Evolutionary conservation across 495 filamentous ascomycete species (phyloP).

Genomic region (Terfezia boudieri): DNA sequence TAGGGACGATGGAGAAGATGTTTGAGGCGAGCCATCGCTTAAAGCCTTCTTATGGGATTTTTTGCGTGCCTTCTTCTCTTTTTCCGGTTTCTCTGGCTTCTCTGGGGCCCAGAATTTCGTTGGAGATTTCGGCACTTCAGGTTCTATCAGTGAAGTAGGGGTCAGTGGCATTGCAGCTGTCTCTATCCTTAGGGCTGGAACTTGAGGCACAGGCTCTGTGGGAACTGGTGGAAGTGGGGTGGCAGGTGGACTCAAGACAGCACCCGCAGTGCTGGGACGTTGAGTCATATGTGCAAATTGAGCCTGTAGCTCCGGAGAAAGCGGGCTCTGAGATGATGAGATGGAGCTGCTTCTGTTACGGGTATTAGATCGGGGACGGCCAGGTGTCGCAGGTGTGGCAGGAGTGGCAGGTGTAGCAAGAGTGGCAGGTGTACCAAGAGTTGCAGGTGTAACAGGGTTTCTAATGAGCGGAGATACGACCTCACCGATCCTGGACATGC

Average conservation of each 20-base stretch:
- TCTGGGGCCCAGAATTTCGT: too few relatives aligned
- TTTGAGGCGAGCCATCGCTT: constrained; percentile 16
- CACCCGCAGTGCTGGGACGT: constrained; percentile 17
- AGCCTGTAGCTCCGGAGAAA: constrained; percentile 11
- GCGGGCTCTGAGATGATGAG: constrained; percentile 14
- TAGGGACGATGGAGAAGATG: background rate
- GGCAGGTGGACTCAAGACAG: constrained; percentile 3
- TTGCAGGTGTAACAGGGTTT: constrained; percentile 1
- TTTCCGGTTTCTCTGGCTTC: too few relatives aligned
- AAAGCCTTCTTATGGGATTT: constrained; percentile 18
- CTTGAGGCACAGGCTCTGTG: background rate
- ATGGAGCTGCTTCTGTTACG: constrained; percentile 19
- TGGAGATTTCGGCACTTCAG: background rate
- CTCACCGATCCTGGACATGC: constrained; percentile 5
- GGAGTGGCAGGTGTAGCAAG: constrained; percentile 1
- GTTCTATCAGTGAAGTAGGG: background rate
- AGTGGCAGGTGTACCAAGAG: constrained; percentile 5
- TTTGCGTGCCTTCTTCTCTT: constrained; percentile 1
- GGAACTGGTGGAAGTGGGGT: background rate
- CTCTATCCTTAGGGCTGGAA: background rate
- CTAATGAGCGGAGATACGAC: background rate
- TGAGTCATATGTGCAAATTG: constrained; percentile 1
- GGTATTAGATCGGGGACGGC: constrained; percentile 6
- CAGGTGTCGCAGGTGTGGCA: background rate
- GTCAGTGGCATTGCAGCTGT: background rate